A percentile compares a stretch with the other conserved stretches of the same genome.
phyloP scores from a whole-genome alignment of 169 alveolate genomes.

The Plasmodium coatneyi region DNA sequence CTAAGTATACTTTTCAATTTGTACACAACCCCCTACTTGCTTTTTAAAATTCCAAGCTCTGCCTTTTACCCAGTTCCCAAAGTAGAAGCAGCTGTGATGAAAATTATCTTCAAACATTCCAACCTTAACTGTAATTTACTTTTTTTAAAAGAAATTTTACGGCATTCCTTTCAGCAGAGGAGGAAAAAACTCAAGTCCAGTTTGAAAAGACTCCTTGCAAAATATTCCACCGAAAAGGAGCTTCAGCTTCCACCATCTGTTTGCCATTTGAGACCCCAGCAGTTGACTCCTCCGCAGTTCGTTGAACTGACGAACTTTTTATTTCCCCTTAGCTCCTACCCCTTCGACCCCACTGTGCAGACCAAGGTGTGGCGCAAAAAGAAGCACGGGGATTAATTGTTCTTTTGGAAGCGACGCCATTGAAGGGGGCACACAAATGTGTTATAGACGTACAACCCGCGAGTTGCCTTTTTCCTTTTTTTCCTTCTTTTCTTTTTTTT shows the following conservation, averaged over 20 bases:
- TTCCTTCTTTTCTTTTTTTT: too few relatives aligned
- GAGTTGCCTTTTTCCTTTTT: not conserved
- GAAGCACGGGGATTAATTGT: conserved; percentile 67
- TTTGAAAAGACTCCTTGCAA: conserved; percentile 61
- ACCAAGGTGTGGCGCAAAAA: conserved; percentile 75
- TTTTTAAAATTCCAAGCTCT: conserved; percentile 83
- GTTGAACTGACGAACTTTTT: conserved; percentile 75
- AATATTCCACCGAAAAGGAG: conserved; percentile 45
- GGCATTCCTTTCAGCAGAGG: conserved; percentile 78
- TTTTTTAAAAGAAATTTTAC: conserved; percentile 77
- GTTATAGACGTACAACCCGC: not conserved
- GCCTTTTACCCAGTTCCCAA: conserved; percentile 88
- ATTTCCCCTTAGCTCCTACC: conserved; percentile 44
- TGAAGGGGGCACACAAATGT: not conserved
- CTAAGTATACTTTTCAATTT: conserved; percentile 82
- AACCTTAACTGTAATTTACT: conserved; percentile 74
- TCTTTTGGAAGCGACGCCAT: not conserved
- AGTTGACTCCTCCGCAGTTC: conserved; percentile 78
- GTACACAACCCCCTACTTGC: conserved; percentile 77
- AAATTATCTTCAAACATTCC: conserved; percentile 73
- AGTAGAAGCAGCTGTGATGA: conserved; percentile 83
- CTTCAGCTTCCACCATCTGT: conserved; percentile 77
- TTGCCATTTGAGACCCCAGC: conserved; percentile 81
- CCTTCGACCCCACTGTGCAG: conserved; percentile 46
- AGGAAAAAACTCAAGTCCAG: conserved; percentile 83